phyloP scores from a whole-genome alignment of 2,329 filamentous ascomycete genomes.

The Uncinocarpus reesii region DNA sequence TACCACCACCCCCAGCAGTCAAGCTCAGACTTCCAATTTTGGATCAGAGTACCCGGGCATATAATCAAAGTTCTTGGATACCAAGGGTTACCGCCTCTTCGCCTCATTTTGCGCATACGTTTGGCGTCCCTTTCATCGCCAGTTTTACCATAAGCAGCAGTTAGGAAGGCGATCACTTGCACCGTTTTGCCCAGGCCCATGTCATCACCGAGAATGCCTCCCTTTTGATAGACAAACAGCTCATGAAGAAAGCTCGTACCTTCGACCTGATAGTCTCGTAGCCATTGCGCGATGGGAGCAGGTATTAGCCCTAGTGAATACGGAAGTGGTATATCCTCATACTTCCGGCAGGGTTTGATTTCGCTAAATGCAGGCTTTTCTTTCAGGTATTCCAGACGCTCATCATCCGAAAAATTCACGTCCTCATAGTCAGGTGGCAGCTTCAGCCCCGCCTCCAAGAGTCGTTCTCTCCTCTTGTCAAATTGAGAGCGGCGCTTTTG shows the following conservation, averaged over 20 bases:
- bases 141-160: slow-evolving; percentile 86
- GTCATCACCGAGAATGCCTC: slow-evolving; percentile 85
- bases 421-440: slow-evolving; percentile 68
- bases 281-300: slow-evolving; percentile 77
- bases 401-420: slow-evolving; percentile 65
- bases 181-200: slow-evolving; percentile 98
- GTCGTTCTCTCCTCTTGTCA: slow-evolving; percentile 48
- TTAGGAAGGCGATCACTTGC: slow-evolving; percentile 85
- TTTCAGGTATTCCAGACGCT: slow-evolving; percentile 49
- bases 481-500: slow-evolving; percentile 58
- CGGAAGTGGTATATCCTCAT: slow-evolving; percentile 63
- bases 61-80: slow-evolving; percentile 78
- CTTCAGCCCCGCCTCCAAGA: slow-evolving; percentile 60
- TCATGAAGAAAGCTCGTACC: slow-evolving; percentile 79
- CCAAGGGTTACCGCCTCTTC: slow-evolving; percentile 51
- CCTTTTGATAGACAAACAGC: slow-evolving; percentile 81
- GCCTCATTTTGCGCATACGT: slow-evolving; percentile 75
- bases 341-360: slow-evolving; percentile 54
- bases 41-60: slow-evolving; percentile 76
- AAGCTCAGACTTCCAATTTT: slow-evolving; percentile 84
- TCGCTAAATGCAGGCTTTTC: slow-evolving; percentile 61
- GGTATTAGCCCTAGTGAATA: slow-evolving; percentile 75
- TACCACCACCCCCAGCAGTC: slow-evolving; percentile 94
- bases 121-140: slow-evolving; percentile 77
- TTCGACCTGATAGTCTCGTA: slow-evolving; percentile 82